Conservation (phyloP, 225 moss, liverwort and hornwort species). For the Physcomitrium patens region DNA sequence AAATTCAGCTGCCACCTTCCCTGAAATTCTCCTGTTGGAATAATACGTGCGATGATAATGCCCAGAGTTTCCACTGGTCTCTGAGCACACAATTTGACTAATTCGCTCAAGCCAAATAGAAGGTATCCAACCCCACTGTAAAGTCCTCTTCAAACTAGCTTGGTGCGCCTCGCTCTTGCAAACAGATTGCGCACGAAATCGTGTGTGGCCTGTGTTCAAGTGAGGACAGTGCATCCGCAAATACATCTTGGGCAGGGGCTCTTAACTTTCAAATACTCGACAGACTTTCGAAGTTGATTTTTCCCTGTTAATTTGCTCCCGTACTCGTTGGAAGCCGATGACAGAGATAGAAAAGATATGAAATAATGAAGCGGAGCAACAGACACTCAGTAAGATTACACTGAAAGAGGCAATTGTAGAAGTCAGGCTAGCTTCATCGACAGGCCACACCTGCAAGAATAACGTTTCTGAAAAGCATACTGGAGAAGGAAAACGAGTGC, state of each 20-base stretch:
- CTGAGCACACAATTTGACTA: not conserved
- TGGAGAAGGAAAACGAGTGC: too few species aligned
- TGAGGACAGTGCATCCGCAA: conserved; percentile 14
- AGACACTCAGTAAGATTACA: too few species aligned
- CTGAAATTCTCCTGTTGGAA: not conserved
- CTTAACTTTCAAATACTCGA: not conserved
- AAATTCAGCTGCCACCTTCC: not conserved
- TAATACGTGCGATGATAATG: not conserved
- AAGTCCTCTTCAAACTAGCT: not conserved
- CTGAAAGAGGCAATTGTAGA: too few species aligned
- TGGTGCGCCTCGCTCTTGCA: not conserved
- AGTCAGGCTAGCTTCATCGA: too few species aligned
- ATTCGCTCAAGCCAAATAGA: not conserved
- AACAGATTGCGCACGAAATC: not conserved
- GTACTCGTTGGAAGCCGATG: not conserved
- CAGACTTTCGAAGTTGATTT: not conserved
- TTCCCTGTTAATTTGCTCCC: not conserved
- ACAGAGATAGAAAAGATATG: too few species aligned
- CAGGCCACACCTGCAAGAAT: too few species aligned
- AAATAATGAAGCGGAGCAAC: too few species aligned
- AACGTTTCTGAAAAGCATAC: too few species aligned
- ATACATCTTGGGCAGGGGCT: conserved; percentile 11
- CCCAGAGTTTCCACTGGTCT: not conserved
- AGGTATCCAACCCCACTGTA: not conserved
- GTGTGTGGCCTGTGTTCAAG: not conserved